Base-by-base conservation (phyloP, 2,329 filamentous ascomycete species). In the Biscogniauxia marginata region DNA sequence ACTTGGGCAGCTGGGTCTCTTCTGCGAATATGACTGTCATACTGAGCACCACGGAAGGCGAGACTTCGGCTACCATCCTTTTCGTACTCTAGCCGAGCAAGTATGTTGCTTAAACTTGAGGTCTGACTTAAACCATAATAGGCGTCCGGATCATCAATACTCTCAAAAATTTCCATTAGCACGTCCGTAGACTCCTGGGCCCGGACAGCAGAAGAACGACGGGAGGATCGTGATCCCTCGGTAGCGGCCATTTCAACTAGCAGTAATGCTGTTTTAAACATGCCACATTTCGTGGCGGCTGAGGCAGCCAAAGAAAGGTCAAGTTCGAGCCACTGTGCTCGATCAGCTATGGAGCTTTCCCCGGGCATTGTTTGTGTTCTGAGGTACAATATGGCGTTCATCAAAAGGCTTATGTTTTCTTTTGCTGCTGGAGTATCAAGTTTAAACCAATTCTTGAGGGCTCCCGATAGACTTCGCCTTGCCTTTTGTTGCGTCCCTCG, bases 121-220 rank as follows among this genome's bases (percentile, higher is more conserved):
- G 84, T 84, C 71, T 96, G 89, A 45, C 90, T 84, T 7, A 97
- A 81, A 3, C 95, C 96, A 69, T 99, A 99, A 71, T 96, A 99
- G 0, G 92, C 88, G 71, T 99, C 95, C 1, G 93, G 93, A 67
- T 99, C 96, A 68, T 97, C 93, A 48, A 99, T 89, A 58, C 91
- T 93, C 68, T 91, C 89, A 70, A 95, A 99, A 2, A 99, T 93
- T 0, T 83, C 79, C 46, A 96, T 80, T 11, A 98, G 77, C 1
- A 96, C 79, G 24, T 90, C 84, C 3, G 83, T 80, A 6, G 90
- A 83, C 22, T 86, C 75, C 48, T 78, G 69, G 62, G 81, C 75
- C 62, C 76, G 78, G 49, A 78, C 68, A 2, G 77, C 74, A 2
- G 88, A 91, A 7, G 89, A 88, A 50, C 90, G 84, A 56, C 90